phyloP scores from a whole-genome alignment of 495 filamentous ascomycete species.

The Arthonia radiata region DNA sequence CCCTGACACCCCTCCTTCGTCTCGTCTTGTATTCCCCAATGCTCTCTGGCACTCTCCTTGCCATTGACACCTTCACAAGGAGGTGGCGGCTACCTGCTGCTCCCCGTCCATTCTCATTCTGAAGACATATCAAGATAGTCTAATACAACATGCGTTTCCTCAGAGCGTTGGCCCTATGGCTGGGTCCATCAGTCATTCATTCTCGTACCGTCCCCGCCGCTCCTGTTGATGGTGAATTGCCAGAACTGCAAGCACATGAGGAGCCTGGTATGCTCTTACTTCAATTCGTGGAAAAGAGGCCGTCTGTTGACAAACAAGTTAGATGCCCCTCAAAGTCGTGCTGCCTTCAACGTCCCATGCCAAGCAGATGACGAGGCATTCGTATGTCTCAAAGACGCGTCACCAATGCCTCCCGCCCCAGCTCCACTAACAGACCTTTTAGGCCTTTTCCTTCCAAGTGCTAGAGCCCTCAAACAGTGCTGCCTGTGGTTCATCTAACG shows the following conservation, averaged over 20 bases:
- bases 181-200: background rate
- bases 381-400: background rate
- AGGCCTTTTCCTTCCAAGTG: background rate
- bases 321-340: background rate
- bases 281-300: background rate
- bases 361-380: conserved; percentile 1
- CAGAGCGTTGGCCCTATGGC: too few relatives aligned
- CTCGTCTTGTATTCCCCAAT: too few relatives aligned
- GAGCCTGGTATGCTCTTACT: background rate
- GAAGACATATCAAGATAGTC: too few relatives aligned
- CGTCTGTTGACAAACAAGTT: conserved; percentile 1
- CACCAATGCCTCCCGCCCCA: background rate
- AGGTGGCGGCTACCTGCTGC: too few relatives aligned
- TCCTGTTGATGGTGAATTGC: conserved; percentile 1
- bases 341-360: conserved; percentile 2
- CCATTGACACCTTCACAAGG: too few relatives aligned
- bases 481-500: background rate
- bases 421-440: background rate
- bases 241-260: too few relatives aligned
- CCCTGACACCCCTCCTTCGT: too few relatives aligned
- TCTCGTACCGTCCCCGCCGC: background rate
- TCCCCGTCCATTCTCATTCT: too few relatives aligned
- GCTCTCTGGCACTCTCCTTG: too few relatives aligned
- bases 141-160: too few relatives aligned
- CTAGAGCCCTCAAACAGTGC: background rate